These are phyloP conservation scores for Tetracentron sinense DNA, from an alignment of 164 flowering plant genomes.

Conservation along the genomic window DNA sequence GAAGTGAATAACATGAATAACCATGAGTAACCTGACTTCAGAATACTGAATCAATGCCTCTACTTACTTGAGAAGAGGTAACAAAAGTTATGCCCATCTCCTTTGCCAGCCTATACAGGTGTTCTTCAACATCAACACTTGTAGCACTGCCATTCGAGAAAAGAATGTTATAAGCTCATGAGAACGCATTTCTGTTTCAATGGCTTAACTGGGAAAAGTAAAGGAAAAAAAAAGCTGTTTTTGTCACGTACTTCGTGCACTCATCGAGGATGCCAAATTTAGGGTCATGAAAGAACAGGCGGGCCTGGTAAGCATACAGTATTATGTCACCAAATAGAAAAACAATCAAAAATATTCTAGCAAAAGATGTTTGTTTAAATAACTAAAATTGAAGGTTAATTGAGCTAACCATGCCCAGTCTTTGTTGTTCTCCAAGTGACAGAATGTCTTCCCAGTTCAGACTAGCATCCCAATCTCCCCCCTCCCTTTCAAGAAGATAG, in stretches of 20 bases:
- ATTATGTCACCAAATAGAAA: conserved; percentile 1
- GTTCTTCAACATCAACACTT: conserved; percentile 98
- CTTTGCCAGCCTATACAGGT: conserved; percentile 75
- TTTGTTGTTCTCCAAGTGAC: conserved; percentile 97
- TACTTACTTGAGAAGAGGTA: conserved; percentile 87
- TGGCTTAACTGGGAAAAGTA: background rate
- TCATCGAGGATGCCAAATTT: conserved; percentile 94
- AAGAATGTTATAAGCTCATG: conserved; percentile 1
- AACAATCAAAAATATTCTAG: background rate
- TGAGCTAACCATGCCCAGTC: conserved; percentile 89
- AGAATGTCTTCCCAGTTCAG: conserved; percentile 91
- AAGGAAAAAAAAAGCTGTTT: background rate
- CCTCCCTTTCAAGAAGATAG: conserved; percentile 86
- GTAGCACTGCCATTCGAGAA: conserved; percentile 65
- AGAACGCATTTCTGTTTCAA: background rate
- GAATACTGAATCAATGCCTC: background rate
- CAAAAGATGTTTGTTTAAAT: background rate
- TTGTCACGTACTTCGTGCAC: conserved; percentile 84
- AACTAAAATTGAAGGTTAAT: background rate
- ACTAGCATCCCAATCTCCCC: conserved; percentile 74
- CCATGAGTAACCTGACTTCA: background rate
- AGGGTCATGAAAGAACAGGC: conserved; percentile 93
- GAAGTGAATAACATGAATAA: background rate
- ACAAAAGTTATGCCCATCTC: conserved; percentile 82
- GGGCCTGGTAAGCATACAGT: conserved; percentile 54